Percentiles rank a stretch among this genome's conserved stretches.
Evolutionary conservation across 2,329 filamentous ascomycete genomes (phyloP).

Genomic region (Paracoccidioides lutzii): DNA sequence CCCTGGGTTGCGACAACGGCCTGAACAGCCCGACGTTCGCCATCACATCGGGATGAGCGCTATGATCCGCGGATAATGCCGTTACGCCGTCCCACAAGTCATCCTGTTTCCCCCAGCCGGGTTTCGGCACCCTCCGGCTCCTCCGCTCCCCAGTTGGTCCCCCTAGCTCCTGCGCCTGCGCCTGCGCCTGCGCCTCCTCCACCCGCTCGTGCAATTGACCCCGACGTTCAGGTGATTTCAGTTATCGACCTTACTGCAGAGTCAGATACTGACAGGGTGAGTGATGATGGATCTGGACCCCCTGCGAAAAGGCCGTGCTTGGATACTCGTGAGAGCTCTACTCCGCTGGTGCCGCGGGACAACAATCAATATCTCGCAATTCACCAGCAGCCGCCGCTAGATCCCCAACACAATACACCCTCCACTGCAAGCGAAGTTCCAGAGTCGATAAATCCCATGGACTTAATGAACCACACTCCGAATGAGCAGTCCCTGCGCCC

Average conservation of each 20-base stretch:
- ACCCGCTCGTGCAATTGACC: conserved; percentile 13
- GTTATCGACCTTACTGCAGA: conserved; percentile 26
- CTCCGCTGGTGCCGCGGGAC: conserved; percentile 6
- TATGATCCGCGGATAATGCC: conserved; percentile 32
- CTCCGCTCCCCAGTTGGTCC: too few species aligned
- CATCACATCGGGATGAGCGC: conserved; percentile 16
- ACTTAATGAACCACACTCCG: conserved; percentile 19
- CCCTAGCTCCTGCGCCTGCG: neutral
- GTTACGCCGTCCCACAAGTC: conserved; percentile 19
- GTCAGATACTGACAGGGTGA: conserved; percentile 16
- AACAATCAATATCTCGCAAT: neutral
- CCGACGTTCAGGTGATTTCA: conserved; percentile 19
- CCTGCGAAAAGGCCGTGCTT: conserved; percentile 26
- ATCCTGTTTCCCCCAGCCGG: neutral
- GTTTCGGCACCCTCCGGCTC: neutral
- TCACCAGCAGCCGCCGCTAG: neutral
- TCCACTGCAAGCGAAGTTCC: neutral
- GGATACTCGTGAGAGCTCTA: conserved; percentile 17
- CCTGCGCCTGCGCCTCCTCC: too few species aligned
- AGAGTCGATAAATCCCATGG: conserved; percentile 7
- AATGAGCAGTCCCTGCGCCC: conserved; percentile 25
- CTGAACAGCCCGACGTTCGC: conserved; percentile 12
- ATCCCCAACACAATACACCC: conserved; percentile 7
- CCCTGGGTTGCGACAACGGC: neutral
- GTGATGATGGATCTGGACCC: conserved; percentile 26